These are phyloP conservation scores for Morella rubra DNA, from an alignment of 306 rosid species.

Conservation along the genomic window DNA sequence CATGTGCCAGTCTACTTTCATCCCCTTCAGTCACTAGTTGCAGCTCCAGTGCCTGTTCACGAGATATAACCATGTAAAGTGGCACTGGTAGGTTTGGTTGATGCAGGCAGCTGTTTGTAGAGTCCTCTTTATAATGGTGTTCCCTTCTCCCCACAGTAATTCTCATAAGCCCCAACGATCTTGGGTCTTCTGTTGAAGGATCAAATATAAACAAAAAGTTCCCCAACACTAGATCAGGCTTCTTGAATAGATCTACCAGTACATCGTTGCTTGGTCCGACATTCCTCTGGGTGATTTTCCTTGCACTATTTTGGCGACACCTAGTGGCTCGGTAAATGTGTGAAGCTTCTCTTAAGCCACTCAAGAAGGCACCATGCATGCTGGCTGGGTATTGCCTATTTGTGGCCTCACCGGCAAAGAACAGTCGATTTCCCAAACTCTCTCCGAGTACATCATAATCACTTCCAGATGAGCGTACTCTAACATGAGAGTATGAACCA, in stretches of 20 bases:
- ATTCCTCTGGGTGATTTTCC: constrained; percentile 46
- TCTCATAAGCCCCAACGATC: constrained; percentile 66
- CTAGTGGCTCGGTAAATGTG: constrained; percentile 49
- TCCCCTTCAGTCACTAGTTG: constrained; percentile 52
- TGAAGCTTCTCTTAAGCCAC: constrained; percentile 96
- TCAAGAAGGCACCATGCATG: constrained; percentile 93
- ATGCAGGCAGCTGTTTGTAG: constrained; percentile 34
- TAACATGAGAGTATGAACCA: constrained; percentile 92
- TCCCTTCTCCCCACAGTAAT: constrained; percentile 43
- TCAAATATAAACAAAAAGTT: constrained; percentile 59
- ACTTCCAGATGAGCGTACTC: constrained; percentile 73
- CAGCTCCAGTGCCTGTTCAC: constrained; percentile 60
- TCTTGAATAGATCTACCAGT: constrained; percentile 60
- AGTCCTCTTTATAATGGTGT: constrained; percentile 35
- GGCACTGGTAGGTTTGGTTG: constrained; percentile 43
- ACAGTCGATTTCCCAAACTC: constrained; percentile 69
- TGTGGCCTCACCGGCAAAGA: constrained; percentile 98
- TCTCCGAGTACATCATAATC: constrained; percentile 91
- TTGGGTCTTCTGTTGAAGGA: constrained; percentile 50
- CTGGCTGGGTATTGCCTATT: constrained; percentile 91
- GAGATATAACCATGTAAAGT: constrained; percentile 65
- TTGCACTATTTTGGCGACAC: constrained; percentile 38
- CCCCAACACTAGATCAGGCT: constrained; percentile 66
- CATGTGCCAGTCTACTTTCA: constrained; percentile 47
- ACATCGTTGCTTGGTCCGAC: constrained; percentile 45